Conservation (phyloP, 257 asterid species). For the Scutellaria barbata region DNA sequence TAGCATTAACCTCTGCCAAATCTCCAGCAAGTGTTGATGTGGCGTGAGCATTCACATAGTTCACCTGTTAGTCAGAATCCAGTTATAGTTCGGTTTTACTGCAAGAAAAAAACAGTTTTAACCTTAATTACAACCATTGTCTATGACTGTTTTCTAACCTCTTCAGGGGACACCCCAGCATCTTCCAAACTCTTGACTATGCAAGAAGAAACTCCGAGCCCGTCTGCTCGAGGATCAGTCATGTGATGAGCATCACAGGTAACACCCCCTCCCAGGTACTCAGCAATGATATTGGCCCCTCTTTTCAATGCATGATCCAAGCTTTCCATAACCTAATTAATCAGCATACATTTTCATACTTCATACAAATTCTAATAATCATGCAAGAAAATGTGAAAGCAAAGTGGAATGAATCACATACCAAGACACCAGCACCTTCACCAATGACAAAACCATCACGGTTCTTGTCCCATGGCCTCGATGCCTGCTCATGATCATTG, state of each 20-base stretch:
- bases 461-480: constrained; percentile 77
- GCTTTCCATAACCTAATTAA: constrained; percentile 50
- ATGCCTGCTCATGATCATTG: constrained; percentile 51
- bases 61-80: constrained; percentile 46
- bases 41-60: constrained; percentile 79
- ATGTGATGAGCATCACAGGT: constrained; percentile 62
- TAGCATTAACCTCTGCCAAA: constrained; percentile 72
- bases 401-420: constrained; percentile 27
- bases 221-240: constrained; percentile 53
- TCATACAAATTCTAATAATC: background rate
- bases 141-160: constrained; percentile 39
- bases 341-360: background rate
- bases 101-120: background rate
- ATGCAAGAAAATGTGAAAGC: background rate
- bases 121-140: too few species aligned
- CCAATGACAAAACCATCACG: constrained; percentile 78
- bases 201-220: constrained; percentile 57
- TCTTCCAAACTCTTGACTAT: constrained; percentile 48
- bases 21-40: constrained; percentile 86
- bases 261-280: constrained; percentile 60
- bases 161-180: constrained; percentile 70
- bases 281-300: constrained; percentile 52
- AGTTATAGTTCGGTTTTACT: background rate
- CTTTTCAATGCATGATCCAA: constrained; percentile 56
- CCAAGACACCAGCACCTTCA: constrained; percentile 80